Percentiles rank a stretch among this genome's conserved stretches.
Evolutionary conservation across 2,329 filamentous ascomycete species (phyloP).

Genomic region (Sarocladium oryzae): DNA sequence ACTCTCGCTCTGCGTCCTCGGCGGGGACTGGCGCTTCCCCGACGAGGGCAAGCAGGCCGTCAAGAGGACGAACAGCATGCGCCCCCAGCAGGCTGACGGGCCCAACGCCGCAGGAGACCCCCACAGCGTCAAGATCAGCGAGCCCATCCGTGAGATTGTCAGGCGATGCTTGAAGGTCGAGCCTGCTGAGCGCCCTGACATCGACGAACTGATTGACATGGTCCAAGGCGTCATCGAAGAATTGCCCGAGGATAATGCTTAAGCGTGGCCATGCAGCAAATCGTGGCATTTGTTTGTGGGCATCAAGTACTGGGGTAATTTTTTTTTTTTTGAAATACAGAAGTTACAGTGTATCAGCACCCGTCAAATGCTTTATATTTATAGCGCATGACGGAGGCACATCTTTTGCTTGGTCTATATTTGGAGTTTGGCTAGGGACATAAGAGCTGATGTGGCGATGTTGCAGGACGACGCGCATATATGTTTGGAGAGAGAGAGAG

Average conservation of each 20-base stretch:
- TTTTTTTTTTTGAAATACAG: too few species aligned
- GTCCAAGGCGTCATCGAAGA: constrained; percentile 67
- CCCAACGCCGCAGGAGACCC: constrained; percentile 20
- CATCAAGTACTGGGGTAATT: too few species aligned
- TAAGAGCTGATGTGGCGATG: neutral
- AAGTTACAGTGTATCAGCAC: too few species aligned
- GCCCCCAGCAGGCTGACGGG: constrained; percentile 21
- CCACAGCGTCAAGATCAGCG: constrained; percentile 56
- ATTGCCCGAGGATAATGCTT: constrained; percentile 48
- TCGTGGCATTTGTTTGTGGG: too few species aligned
- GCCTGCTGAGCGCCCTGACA: constrained; percentile 78
- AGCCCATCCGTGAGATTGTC: constrained; percentile 80
- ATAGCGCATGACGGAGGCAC: too few species aligned
- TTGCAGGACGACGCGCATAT: neutral
- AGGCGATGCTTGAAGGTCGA: constrained; percentile 81
- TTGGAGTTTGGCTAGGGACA: too few species aligned
- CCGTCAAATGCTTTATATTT: too few species aligned
- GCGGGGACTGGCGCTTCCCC: constrained; percentile 94
- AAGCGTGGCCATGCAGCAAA: constrained; percentile 1
- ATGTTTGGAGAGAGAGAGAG: too few species aligned
- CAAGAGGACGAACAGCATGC: constrained; percentile 37
- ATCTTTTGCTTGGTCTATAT: too few species aligned
- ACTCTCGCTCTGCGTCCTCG: constrained; percentile 83
- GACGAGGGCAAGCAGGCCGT: constrained; percentile 66
- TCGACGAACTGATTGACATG: constrained; percentile 73